phyloP scores from a whole-genome alignment of 106 monocot species.

The Dactylorhiza incarnata region DNA sequence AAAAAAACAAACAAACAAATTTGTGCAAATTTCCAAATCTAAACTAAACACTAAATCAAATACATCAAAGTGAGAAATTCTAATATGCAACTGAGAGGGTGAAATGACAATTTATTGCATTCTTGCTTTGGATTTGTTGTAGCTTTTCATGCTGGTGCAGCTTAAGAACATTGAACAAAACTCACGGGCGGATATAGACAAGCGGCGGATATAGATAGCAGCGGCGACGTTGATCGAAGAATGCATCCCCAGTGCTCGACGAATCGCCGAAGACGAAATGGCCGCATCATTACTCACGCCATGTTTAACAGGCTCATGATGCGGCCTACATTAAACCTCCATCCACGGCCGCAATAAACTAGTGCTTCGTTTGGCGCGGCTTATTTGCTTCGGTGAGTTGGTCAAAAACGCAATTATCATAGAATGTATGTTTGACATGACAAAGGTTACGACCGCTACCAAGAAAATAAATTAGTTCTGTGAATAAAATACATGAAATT shows the following conservation, averaged over 20 bases:
- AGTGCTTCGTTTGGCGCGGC: no score
- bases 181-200: not conserved
- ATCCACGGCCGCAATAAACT: not conserved
- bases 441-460: no score
- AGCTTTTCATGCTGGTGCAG: not conserved
- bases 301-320: not conserved
- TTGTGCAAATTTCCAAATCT: no score
- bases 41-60: no score
- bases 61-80: not conserved
- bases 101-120: not conserved
- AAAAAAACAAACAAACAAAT: no score
- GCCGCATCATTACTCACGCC: not conserved
- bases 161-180: not conserved
- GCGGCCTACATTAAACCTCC: not conserved
- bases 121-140: not conserved
- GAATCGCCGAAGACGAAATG: not conserved
- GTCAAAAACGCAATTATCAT: no score
- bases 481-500: no score
- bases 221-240: not conserved
- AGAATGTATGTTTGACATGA: no score
- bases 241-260: not conserved
- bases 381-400: no score
- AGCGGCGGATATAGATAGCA: not conserved
- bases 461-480: no score
- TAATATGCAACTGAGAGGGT: not conserved